A percentile compares a stretch with the other conserved stretches of the same genome.
phyloP scores from a whole-genome alignment of 2,329 filamentous ascomycete genomes.

The Claviceps spartinae region DNA sequence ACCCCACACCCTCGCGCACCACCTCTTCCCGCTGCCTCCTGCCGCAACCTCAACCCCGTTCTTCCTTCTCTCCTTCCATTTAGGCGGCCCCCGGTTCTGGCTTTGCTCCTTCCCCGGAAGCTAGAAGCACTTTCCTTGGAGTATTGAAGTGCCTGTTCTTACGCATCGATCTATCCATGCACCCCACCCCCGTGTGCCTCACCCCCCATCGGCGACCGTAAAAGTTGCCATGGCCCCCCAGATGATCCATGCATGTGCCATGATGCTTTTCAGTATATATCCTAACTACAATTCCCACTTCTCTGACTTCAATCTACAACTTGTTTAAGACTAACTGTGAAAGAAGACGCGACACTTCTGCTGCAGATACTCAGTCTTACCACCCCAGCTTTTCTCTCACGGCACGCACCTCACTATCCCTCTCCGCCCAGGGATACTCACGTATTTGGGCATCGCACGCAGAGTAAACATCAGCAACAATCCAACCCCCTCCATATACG shows the following conservation, averaged over 20 bases:
- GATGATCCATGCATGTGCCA: conserved; percentile 13
- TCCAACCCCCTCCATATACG: not conserved
- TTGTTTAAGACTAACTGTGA: not conserved
- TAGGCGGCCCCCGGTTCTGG: not conserved
- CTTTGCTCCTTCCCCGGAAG: conserved; percentile 1
- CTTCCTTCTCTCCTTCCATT: conserved; percentile 1
- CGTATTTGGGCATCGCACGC: too few species aligned
- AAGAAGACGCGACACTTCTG: too few species aligned
- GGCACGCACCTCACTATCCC: too few species aligned
- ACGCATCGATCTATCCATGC: not conserved
- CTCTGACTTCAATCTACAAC: not conserved
- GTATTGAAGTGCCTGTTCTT: not conserved
- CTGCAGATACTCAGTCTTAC: too few species aligned
- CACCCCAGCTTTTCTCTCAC: too few species aligned
- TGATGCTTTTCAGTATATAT: conserved; percentile 12
- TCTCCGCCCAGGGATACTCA: too few species aligned
- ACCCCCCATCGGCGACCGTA: not conserved
- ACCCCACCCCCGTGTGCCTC: not conserved
- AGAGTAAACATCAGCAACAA: not conserved
- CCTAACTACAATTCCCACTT: conserved; percentile 4
- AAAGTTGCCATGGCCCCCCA: not conserved
- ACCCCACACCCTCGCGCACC: not conserved
- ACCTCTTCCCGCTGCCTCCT: not conserved
- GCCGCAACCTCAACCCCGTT: not conserved
- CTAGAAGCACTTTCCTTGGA: not conserved